Base-by-base conservation (phyloP, 768 basidiomycete genomes). In the Suillus subluteus region DNA sequence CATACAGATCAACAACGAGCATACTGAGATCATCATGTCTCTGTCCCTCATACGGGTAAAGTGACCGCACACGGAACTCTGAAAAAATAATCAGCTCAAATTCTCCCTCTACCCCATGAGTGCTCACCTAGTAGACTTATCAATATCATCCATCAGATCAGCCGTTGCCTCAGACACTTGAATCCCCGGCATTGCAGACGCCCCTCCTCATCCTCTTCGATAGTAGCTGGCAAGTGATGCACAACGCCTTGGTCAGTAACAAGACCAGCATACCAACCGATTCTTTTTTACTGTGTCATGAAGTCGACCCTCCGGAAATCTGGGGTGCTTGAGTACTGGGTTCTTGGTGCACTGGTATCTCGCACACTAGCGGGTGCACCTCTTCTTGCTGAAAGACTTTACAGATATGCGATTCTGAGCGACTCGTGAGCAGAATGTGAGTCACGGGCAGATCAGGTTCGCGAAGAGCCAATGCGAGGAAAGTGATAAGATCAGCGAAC, bases 1-100 rank as follows among this genome's bases (percentile, higher is more conserved):
- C 5, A 8, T 6, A 30, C 16, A 41, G 21, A 67, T 35, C 63
- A 18, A 4, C 26, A 44, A 15, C 32, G 52, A 50, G 3, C n/a
- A 56, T 11, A 95, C 94, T 85, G 55, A 99, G 83, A 78, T 99
- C 98, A 70, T 96, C 96, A 11, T 86, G 82, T 12, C 96, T 88
- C 68, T 96, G 94, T 4, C 89, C 96, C 62, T 91, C 86, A 74
- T 95, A 99, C 1, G 89, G 75, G 80, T 92, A 99, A 65, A 99
- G 77, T 4, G 96, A 87, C 62, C 96, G 84, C 11, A 91, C 92
- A 32, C 88, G 87, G 66, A 90, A 78, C 66, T 88, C 95, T 96
- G 71, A 6, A 65, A 26, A 63, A 40, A 59, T 61, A n/a, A 65
- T 71, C 67, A 67, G 23, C 15, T 58, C 23, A 44, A 6, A 55